A percentile compares a stretch with the other conserved stretches of the same genome.
These are phyloP conservation scores for Agapanthus africanus DNA, from an alignment of 106 monocot species.

Conservation along the genomic window DNA sequence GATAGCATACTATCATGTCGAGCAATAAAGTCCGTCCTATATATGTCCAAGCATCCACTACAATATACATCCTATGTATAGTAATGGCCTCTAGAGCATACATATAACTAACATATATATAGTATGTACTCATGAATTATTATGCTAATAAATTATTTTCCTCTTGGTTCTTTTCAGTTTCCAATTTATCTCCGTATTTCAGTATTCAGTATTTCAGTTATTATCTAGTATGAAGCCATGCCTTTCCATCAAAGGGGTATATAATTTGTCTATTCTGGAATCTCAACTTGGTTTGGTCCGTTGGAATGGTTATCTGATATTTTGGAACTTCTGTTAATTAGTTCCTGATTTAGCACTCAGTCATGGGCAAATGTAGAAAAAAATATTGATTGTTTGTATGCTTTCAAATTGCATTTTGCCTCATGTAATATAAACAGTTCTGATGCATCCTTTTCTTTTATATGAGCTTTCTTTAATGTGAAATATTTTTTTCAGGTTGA, in stretches of 20 bases:
- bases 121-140: no score
- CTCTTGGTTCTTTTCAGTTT: no score
- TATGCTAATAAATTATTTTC: no score
- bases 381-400: neutral
- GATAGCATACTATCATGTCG: no score
- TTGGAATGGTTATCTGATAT: neutral
- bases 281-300: no score
- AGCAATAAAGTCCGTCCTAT: no score
- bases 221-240: neutral
- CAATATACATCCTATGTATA: no score
- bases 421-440: neutral
- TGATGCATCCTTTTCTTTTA: neutral
- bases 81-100: no score
- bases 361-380: neutral
- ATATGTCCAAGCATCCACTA: no score
- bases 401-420: neutral
- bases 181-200: neutral
- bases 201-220: no score
- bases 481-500: constrained; percentile 45
- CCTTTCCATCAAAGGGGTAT: no score
- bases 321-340: neutral
- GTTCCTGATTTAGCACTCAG: neutral
- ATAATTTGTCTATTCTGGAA: neutral
- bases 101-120: no score
- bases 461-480: neutral